Base-by-base conservation (phyloP, 495 filamentous ascomycete species). In the Xylaria cubensis region DNA sequence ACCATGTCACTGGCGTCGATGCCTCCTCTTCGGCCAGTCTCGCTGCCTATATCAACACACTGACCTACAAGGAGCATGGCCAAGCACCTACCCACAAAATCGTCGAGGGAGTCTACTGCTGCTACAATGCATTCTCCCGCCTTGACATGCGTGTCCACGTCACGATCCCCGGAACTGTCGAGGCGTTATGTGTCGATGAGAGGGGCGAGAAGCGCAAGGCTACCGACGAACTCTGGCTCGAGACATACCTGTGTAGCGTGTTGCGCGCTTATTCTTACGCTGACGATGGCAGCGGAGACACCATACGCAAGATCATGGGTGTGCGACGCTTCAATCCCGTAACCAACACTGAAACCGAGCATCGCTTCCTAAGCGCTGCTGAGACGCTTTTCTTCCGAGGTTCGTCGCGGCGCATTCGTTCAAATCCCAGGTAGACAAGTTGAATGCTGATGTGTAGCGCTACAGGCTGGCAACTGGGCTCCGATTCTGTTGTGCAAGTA, bases 91-190 rank as follows among this genome's bases (percentile, higher is more conserved):
- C 92, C 58, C 88, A 92, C 80, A 98, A 97, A 81, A 94, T 98
- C 50, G 90, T 94, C 17, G 96, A 95, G 64, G 96, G 96, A 17
- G 87, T 97, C 32, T 98, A 98, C 81, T 98, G 96, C 83, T 99
- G 97, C 83, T 99, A 99, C 86, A 99, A 99, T 94, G 96, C 96
- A 73, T 98, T 99, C 84, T 98, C 96, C 12, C 90, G 97, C 70
- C 87, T 98, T 48, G 96, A 99, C 78, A 98, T 99, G 97, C 94
- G 96, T 55, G 95, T 99, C 26, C 93, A 97, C 75, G 96, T 98
- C 36, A 94, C 93, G 69, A 98, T 98, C 75, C 96, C 96, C 41
- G 96, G 96, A 65, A 93, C 92, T 26, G 93, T 99, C 48, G 95
- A 98, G 81, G 92, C 92, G 77, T 98, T 97, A 82, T 97, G 95